Conservation (phyloP, 225 moss, liverwort and hornwort species). For the Marchantia paleacea region DNA sequence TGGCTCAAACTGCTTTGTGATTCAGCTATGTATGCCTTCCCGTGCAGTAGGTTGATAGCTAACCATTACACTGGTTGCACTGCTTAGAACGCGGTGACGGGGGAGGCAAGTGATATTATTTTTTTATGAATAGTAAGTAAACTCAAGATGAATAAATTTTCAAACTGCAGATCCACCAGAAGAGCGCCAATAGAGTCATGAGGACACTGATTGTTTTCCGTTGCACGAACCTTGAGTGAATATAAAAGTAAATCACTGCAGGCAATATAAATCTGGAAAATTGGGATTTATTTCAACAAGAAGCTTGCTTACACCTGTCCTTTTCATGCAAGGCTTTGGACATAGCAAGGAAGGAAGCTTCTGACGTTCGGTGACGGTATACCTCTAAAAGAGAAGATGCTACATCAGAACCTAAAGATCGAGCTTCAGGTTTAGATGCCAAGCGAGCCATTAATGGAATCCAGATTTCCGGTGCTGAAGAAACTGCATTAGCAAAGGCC, state of each 20-base stretch:
- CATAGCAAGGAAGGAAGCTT: conserved; percentile 63
- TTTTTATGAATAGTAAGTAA: too few species aligned
- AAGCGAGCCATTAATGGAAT: conserved; percentile 60
- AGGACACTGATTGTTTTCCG: too few species aligned
- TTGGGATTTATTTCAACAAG: background rate
- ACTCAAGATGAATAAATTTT: too few species aligned
- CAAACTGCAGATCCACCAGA: too few species aligned
- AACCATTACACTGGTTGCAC: too few species aligned
- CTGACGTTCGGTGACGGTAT: conserved; percentile 54
- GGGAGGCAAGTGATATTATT: too few species aligned
- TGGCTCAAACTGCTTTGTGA: too few species aligned
- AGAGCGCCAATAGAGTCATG: too few species aligned
- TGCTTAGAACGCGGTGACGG: too few species aligned
- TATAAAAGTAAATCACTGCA: background rate
- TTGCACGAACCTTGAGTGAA: too few species aligned
- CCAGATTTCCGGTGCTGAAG: conserved; percentile 74
- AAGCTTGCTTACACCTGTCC: background rate
- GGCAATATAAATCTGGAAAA: background rate
- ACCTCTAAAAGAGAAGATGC: conserved; percentile 48
- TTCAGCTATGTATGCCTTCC: too few species aligned
- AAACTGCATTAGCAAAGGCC: conserved; percentile 69
- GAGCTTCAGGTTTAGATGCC: conserved; percentile 63
- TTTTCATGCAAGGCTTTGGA: conserved; percentile 59
- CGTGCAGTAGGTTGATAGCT: too few species aligned
- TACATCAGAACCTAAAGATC: conserved; percentile 51